Conservation (phyloP, 805 yeast genomes). For the Saturnispora serradocipensis region DNA sequence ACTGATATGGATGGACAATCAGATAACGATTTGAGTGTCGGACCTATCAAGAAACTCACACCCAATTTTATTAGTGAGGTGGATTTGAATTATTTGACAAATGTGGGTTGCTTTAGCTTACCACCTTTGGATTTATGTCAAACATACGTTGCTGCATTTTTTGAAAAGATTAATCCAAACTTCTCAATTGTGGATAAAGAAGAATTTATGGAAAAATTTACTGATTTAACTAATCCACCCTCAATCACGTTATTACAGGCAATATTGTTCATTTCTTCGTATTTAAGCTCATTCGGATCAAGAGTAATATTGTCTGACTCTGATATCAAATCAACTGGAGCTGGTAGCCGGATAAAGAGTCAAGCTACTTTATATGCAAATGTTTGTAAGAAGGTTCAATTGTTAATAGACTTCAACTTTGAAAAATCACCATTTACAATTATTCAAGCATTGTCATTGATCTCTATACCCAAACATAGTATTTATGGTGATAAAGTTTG, state of each 20-base stretch:
- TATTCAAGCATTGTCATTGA: constrained; percentile 37
- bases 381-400: constrained; percentile 64
- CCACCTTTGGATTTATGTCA: constrained; percentile 53
- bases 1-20: not conserved
- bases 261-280: constrained; percentile 58
- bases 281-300: constrained; percentile 23
- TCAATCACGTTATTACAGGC: constrained; percentile 57
- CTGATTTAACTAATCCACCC: constrained; percentile 46
- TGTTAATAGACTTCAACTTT: constrained; percentile 58
- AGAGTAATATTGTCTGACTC: not conserved
- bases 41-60: not conserved
- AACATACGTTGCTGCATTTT: constrained; percentile 52
- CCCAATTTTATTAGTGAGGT: constrained; percentile 8
- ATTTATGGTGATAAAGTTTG: constrained; percentile 6
- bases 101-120: constrained; percentile 54
- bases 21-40: not conserved
- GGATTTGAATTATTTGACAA: constrained; percentile 17
- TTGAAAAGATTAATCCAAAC: constrained; percentile 54
- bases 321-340: not conserved
- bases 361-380: constrained; percentile 35
- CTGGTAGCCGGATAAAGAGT: constrained; percentile 24
- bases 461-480: constrained; percentile 19
- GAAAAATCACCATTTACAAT: constrained; percentile 56
- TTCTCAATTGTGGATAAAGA: constrained; percentile 60
- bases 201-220: constrained; percentile 49